Conservation (phyloP, 768 basidiomycete genomes). For the Lentinula lateritia region DNA sequence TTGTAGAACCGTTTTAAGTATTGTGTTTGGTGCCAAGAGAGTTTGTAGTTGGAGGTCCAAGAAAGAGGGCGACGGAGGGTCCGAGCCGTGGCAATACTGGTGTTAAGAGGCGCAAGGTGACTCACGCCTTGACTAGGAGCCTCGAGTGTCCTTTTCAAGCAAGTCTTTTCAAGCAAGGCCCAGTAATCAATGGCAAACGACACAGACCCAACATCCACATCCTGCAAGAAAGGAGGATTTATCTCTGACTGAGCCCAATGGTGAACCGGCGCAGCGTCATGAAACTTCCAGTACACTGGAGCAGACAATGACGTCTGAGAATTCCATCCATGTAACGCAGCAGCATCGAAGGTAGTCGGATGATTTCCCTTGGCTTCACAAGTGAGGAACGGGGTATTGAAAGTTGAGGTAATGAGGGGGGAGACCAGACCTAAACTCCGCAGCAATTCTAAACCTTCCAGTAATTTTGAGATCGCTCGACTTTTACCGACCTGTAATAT, state of each 20-base stretch:
- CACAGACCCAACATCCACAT: constrained; percentile 32
- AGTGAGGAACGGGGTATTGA: constrained; percentile 35
- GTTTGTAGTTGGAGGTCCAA: constrained; percentile 56
- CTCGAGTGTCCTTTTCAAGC: constrained; percentile 23
- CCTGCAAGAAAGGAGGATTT: constrained; percentile 50
- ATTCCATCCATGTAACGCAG: constrained; percentile 38
- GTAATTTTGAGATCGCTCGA: constrained; percentile 51
- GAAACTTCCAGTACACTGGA: constrained; percentile 63
- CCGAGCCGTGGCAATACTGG: constrained; percentile 29
- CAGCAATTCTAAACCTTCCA: constrained; percentile 59
- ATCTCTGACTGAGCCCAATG: constrained; percentile 52
- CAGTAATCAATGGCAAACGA: constrained; percentile 48
- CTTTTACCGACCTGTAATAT: constrained; percentile 55
- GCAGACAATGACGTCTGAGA: constrained; percentile 37
- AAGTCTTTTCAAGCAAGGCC: constrained; percentile 46
- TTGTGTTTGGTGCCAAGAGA: constrained; percentile 64
- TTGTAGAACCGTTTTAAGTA: constrained; percentile 54
- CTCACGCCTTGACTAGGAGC: constrained; percentile 10
- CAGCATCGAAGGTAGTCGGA: constrained; percentile 41
- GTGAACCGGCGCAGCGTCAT: constrained; percentile 47
- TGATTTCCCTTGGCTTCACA: constrained; percentile 38
- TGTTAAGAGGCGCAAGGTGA: constrained; percentile 15
- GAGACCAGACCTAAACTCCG: constrained; percentile 50
- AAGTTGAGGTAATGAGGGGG: constrained; percentile 46
- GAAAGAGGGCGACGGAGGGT: constrained; percentile 54